A percentile compares a stretch with the other conserved stretches of the same genome.
These are phyloP conservation scores for Penicillium janthinellum DNA, from an alignment of 2,329 filamentous ascomycete species.

Conservation along the genomic window DNA sequence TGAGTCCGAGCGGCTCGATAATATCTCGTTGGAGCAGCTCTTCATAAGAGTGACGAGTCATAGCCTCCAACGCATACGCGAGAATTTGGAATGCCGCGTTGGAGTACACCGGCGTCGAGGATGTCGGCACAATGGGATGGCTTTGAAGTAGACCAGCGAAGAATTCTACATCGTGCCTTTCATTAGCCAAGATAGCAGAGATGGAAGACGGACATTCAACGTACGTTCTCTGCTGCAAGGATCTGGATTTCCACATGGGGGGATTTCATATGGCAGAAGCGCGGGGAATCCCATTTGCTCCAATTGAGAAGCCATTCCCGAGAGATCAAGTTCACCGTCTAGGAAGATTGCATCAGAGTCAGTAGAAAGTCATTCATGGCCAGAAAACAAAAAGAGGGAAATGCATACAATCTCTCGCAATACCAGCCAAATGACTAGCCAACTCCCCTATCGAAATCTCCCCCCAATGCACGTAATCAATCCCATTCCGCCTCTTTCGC, in stretches of 20 bases:
- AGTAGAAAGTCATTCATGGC: not conserved
- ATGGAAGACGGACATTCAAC: not conserved
- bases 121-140: constrained; percentile 36
- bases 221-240: constrained; percentile 16
- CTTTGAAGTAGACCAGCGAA: constrained; percentile 36
- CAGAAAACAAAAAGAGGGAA: not conserved
- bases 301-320: constrained; percentile 6
- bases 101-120: constrained; percentile 37
- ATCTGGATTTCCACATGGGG: constrained; percentile 14
- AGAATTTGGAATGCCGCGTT: constrained; percentile 41
- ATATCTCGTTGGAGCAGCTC: constrained; percentile 40
- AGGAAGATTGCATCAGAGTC: not conserved
- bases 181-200: not conserved
- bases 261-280: constrained; percentile 7
- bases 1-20: constrained; percentile 44
- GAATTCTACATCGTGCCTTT: constrained; percentile 31
- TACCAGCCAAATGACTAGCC: constrained; percentile 41
- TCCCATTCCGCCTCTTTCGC: constrained; percentile 9
- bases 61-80: constrained; percentile 43
- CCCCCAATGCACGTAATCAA: constrained; percentile 34
- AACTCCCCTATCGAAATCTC: constrained; percentile 43
- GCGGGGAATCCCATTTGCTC: constrained; percentile 17
- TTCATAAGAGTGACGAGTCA: constrained; percentile 41
- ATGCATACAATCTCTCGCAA: constrained; percentile 40
- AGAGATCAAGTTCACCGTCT: constrained; percentile 18